Base-by-base conservation (phyloP, 2,329 filamentous ascomycete genomes). In the Xylaria sp. region DNA sequence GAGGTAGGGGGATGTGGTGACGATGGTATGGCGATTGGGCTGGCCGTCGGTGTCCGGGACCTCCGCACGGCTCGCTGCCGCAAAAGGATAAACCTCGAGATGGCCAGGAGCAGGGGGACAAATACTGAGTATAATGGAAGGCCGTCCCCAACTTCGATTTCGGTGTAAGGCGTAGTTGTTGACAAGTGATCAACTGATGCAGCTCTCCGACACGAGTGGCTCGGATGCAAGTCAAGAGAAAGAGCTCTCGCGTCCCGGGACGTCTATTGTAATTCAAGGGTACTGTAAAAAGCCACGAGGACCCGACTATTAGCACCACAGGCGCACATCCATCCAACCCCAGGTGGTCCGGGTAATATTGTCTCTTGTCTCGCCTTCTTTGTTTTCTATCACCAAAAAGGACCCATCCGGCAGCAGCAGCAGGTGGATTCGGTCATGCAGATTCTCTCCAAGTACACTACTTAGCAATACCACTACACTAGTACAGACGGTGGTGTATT, bases 401-500 rank as follows among this genome's bases (percentile, higher is more conserved):
- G 50, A 21, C 19, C 50, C 37, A 42, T 63, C 40, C 28, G n/a
- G n/a, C 42, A 46, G 42, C 42, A 43, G 40, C 23, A 59, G 63
- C 57, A 49, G 45, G 61, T 66, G 63, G 65, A 40, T 58, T 64
- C 60, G 45, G 46, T 61, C 60, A 64, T 67, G 58, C 65, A 64
- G 55, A 50, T 60, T 63, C 59, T 55, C 57, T 54, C 21, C 23
- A 46, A n/a, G 12, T 17, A n/a, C 11, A n/a, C n/a, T 46, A 50
- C 35, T 37, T 11, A 37, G 31, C 12, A 37, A 9, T 31, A 31
- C 28, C 9, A 4, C 28, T 37, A 15, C 2, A 17, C 45, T 47
- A 47, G 45, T 38, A 31, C 3, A 17, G 19, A 7, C 28, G 15
- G 12, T 52, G 47, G 17, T 21, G 47, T 52, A 19, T 57, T 50